These are phyloP conservation scores for Piper longum DNA, from an alignment of 164 flowering plant species.

Conservation along the genomic window DNA sequence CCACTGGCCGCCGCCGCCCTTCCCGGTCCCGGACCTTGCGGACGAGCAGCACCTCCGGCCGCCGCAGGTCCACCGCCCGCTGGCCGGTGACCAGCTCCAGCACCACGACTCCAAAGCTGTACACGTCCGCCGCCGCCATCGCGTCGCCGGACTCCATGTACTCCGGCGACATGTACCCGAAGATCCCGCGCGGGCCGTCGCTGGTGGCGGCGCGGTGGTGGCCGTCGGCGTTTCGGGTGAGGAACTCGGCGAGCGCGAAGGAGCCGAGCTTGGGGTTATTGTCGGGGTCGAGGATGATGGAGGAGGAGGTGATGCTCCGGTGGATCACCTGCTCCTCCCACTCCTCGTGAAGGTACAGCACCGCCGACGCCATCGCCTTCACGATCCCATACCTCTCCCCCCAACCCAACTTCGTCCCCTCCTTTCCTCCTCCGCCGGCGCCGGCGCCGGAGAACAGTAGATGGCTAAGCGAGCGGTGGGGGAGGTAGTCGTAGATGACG, in stretches of 20 bases:
- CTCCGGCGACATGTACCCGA: slow-evolving; percentile 94
- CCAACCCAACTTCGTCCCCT: slow-evolving; percentile 34
- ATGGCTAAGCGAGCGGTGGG: slow-evolving; percentile 43
- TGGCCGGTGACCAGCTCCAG: slow-evolving; percentile 73
- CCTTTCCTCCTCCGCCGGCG: not conserved
- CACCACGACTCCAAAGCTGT: slow-evolving; percentile 83
- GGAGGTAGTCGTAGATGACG: slow-evolving; percentile 72
- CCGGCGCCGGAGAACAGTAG: slow-evolving; percentile 15
- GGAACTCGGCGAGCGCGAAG: slow-evolving; percentile 86
- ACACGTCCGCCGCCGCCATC: slow-evolving; percentile 55
- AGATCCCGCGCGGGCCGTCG: slow-evolving; percentile 63
- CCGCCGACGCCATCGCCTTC: slow-evolving; percentile 71
- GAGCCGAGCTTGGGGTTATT: slow-evolving; percentile 77
- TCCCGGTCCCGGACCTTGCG: slow-evolving; percentile 38
- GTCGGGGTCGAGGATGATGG: slow-evolving; percentile 62
- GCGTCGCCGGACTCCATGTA: slow-evolving; percentile 65
- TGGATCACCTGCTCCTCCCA: slow-evolving; percentile 98
- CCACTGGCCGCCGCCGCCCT: slow-evolving; percentile 28
- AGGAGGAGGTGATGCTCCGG: slow-evolving; percentile 70
- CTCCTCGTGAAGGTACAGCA: slow-evolving; percentile 84
- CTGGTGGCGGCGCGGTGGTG: slow-evolving; percentile 25
- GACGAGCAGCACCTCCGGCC: slow-evolving; percentile 53
- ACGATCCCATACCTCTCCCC: slow-evolving; percentile 52
- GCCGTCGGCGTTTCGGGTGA: slow-evolving; percentile 62
- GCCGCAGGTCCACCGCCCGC: slow-evolving; percentile 65